Percentiles rank a stretch among this genome's conserved stretches.
These are phyloP conservation scores for Trichoderma sp. DNA, from an alignment of 2,329 filamentous ascomycete species.

Conservation along the genomic window DNA sequence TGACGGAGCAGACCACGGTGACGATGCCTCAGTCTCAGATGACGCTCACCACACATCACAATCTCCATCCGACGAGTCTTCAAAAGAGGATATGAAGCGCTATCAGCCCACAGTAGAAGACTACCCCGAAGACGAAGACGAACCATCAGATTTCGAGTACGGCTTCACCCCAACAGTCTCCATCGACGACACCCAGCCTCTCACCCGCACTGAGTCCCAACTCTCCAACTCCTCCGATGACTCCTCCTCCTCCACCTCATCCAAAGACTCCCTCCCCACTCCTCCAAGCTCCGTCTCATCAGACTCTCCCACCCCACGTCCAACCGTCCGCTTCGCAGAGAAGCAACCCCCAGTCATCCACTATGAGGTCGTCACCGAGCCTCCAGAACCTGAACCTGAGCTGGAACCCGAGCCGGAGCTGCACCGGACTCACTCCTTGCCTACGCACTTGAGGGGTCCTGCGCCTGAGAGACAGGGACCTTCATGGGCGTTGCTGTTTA, in stretches of 20 bases:
- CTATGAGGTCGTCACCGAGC: neutral
- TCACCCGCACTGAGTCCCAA: neutral
- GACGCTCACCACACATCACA: neutral
- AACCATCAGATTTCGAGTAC: slow-evolving; percentile 3
- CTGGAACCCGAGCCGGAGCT: slow-evolving; percentile 7
- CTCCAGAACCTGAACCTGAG: neutral
- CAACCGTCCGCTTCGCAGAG: slow-evolving; percentile 37
- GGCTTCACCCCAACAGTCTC: neutral
- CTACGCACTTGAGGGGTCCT: neutral
- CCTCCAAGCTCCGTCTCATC: slow-evolving; percentile 12
- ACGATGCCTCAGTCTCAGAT: neutral
- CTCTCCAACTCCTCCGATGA: neutral
- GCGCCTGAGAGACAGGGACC: neutral
- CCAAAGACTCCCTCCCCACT: neutral
- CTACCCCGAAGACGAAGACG: slow-evolving; percentile 4
- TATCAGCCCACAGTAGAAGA: slow-evolving; percentile 29
- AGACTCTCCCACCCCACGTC: slow-evolving; percentile 22
- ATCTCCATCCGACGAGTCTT: neutral
- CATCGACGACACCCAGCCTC: neutral
- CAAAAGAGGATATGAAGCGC: slow-evolving; percentile 16
- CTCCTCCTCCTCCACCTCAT: neutral
- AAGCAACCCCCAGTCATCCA: slow-evolving; percentile 29
- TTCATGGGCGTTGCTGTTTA: slow-evolving; percentile 73
- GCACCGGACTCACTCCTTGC: neutral
- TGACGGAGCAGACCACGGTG: neutral